Conservation (phyloP, 768 basidiomycete genomes). For the Phaeotremella skinneri region DNA sequence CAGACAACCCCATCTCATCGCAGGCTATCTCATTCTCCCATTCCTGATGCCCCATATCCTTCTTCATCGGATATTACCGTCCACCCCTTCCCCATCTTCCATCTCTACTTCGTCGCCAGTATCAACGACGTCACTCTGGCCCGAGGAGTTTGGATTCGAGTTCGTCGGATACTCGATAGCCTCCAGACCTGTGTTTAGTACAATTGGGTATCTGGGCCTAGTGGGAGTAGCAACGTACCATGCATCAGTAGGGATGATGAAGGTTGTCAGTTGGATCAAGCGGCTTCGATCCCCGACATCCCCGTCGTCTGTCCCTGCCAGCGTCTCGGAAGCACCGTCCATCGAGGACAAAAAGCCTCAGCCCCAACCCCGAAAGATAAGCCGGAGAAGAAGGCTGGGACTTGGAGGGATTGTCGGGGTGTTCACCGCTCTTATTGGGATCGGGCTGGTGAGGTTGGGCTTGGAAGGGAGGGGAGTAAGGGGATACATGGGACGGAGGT, state of each 20-base stretch:
- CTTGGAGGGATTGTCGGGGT: constrained; percentile 19
- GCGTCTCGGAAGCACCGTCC: not conserved
- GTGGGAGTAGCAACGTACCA: constrained; percentile 62
- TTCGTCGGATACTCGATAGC: constrained; percentile 71
- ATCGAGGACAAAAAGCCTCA: not conserved
- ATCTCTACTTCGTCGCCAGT: not conserved
- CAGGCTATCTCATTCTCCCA: constrained; percentile 64
- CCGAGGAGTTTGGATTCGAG: constrained; percentile 76
- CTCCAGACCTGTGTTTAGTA: constrained; percentile 54
- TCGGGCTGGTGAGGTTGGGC: constrained; percentile 27
- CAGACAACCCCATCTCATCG: constrained; percentile 56
- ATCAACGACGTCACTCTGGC: constrained; percentile 61
- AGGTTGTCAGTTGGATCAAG: constrained; percentile 24
- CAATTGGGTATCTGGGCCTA: constrained; percentile 64
- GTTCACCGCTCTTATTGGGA: constrained; percentile 19
- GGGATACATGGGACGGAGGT: constrained; percentile 26
- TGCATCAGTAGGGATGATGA: constrained; percentile 60
- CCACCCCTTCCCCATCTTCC: constrained; percentile 53
- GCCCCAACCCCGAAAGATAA: not conserved
- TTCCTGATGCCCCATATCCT: constrained; percentile 66
- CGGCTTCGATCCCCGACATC: not conserved
- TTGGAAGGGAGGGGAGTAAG: constrained; percentile 19
- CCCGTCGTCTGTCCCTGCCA: not conserved
- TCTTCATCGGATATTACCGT: constrained; percentile 65
- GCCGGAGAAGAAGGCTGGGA: constrained; percentile 6